Evolutionary conservation across 2,329 filamentous ascomycete species (phyloP), one percentile per base, ranked within the genome.

Genomic region (Orbilia brochopaga): DNA sequence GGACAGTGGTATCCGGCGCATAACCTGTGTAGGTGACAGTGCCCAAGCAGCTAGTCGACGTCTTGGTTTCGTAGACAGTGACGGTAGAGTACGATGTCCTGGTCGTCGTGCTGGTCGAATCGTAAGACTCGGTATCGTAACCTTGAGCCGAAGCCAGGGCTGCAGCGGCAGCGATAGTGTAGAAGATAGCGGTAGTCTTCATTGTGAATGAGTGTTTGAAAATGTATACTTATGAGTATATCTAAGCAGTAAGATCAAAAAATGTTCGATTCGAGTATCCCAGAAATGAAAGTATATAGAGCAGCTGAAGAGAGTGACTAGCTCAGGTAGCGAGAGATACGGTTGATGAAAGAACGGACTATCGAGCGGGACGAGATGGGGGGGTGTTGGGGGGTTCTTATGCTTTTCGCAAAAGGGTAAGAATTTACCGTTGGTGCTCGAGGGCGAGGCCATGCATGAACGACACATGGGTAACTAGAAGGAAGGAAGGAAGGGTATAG

Each of bases 201-300:
- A 70, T 70, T 64, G 63, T 70, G 66, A 70, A 70, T 70, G 66
- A 70, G 53, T 60, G 66, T 56, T 69, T 58, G 55, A 58, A 32
- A 8, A 32, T 32, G 27, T 32, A 32, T 32, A 32, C 27, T 32
- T 48, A 48, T 48, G 32, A 13, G 11, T 48, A 48, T 19, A 32
- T 46, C n/a, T n/a, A n/a, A 24, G 10, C 37, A 58, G 37, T 15
- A 35, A 53, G 40, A 23, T n/a, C 21, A 37, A 54, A 17, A 40
- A 21, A 67, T 37, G 27, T 42, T 61, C 23, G 57, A 48, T 30
- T 51, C 35, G 48, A 61, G 23, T 50, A 51, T 53, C 19, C 63
- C 59, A 13, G 55, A 51, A 63, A 70, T 59, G 66, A 70, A 59
- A 70, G 66, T 54, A 44, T 54, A 44, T 60, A 30, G 19, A 67